phyloP scores from a whole-genome alignment of 1,284 basidiomycete species.

The Fomes fomentarius region DNA sequence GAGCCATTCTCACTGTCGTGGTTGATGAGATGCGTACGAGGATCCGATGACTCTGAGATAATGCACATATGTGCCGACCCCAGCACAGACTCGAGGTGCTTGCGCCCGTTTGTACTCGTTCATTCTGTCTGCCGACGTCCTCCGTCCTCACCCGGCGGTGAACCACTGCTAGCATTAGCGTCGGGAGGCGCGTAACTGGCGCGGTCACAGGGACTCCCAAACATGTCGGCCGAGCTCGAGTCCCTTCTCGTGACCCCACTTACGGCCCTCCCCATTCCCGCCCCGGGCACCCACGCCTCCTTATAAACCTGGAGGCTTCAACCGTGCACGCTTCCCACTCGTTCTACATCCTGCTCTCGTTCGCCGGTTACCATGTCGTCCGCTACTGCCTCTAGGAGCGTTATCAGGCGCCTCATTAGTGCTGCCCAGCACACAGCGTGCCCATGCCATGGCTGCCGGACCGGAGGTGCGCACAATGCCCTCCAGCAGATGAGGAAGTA shows the following conservation, averaged over 20 bases:
- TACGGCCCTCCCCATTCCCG: conserved; percentile 23
- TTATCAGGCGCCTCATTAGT: conserved; percentile 72
- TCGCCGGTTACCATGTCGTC: conserved; percentile 53
- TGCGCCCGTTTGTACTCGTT: too few relatives aligned
- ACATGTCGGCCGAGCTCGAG: conserved; percentile 16
- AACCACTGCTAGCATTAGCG: background rate
- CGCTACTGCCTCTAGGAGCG: conserved; percentile 48
- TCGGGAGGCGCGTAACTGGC: conserved; percentile 11
- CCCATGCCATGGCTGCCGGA: conserved; percentile 73
- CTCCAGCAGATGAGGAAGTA: conserved; percentile 69
- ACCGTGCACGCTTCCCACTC: too few relatives aligned
- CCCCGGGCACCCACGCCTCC: conserved; percentile 13
- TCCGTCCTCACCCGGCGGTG: too few relatives aligned
- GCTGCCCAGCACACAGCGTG: conserved; percentile 73
- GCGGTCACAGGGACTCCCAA: conserved; percentile 24
- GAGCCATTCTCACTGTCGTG: too few relatives aligned
- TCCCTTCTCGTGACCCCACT: conserved; percentile 27
- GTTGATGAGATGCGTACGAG: too few relatives aligned
- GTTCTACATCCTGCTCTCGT: background rate
- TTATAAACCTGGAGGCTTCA: too few relatives aligned
- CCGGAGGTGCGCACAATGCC: conserved; percentile 47
- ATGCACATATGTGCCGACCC: too few relatives aligned
- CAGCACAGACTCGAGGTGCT: too few relatives aligned
- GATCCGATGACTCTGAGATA: too few relatives aligned
- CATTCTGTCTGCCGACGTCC: too few relatives aligned